Percentiles rank a stretch among this genome's conserved stretches.
These are phyloP conservation scores for Trapa bicornis DNA, from an alignment of 345 rosid genomes.

Conservation along the genomic window DNA sequence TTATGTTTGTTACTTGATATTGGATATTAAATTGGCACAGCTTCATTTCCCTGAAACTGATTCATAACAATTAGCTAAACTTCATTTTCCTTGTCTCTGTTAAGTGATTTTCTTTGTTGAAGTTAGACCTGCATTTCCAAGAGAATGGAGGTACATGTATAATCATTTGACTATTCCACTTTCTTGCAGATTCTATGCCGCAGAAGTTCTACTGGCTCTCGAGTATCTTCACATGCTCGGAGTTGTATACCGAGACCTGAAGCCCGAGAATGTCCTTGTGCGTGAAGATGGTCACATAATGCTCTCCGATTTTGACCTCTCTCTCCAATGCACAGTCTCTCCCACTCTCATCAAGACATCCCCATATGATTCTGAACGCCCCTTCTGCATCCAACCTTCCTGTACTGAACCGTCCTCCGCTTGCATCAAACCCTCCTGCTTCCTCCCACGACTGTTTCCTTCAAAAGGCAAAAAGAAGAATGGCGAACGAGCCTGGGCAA, in stretches of 20 bases:
- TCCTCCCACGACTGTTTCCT: constrained; percentile 67
- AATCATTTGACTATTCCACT: not conserved
- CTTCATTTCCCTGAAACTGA: not conserved
- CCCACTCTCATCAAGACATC: constrained; percentile 65
- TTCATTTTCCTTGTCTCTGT: not conserved
- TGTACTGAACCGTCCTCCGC: constrained; percentile 81
- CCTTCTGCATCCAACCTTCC: constrained; percentile 82
- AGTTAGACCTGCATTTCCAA: not conserved
- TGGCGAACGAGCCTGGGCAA: constrained; percentile 31
- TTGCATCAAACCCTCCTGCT: constrained; percentile 89
- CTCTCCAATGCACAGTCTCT: constrained; percentile 78
- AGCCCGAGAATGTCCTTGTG: constrained; percentile 96
- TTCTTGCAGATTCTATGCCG: constrained; percentile 75
- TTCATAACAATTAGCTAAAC: no score
- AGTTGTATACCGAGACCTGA: constrained; percentile 92
- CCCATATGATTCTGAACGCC: constrained; percentile 48
- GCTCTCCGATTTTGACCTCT: constrained; percentile 97
- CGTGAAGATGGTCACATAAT: constrained; percentile 98
- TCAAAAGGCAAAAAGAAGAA: constrained; percentile 69
- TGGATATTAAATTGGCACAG: no score
- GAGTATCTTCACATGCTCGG: constrained; percentile 99
- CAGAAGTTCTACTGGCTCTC: constrained; percentile 85
- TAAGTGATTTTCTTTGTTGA: not conserved
- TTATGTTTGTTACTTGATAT: no score
- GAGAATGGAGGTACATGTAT: not conserved